Percentiles rank a stretch among this genome's conserved stretches.
phyloP scores from a whole-genome alignment of 106 monocot species.

The Allium sativum region DNA sequence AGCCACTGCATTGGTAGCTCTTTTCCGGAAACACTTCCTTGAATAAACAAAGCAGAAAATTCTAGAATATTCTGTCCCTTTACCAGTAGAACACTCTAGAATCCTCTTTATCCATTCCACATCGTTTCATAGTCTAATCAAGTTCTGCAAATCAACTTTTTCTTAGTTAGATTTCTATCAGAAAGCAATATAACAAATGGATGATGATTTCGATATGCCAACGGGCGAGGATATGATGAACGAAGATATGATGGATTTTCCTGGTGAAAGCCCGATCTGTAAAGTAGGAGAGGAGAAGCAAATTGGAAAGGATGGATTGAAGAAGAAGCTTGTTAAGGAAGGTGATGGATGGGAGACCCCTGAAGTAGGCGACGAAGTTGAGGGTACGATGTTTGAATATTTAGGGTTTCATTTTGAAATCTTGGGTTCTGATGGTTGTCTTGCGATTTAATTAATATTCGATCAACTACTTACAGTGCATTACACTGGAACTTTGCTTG shows the following conservation, averaged over 20 bases:
- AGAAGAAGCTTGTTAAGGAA: conserved; percentile 86
- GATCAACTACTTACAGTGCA: conserved; percentile 45
- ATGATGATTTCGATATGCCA: conserved; percentile 19
- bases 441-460: background rate
- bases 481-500: conserved; percentile 80
- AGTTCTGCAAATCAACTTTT: too few species aligned
- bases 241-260: conserved; percentile 17
- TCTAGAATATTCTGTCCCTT: too few species aligned
- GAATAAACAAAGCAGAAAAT: too few species aligned
- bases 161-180: too few species aligned
- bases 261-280: conserved; percentile 19
- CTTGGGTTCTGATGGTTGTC: too few species aligned
- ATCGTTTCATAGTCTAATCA: too few species aligned
- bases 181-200: conserved; percentile 4
- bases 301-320: conserved; percentile 77
- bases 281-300: conserved; percentile 95
- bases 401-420: background rate
- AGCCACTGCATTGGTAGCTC: too few species aligned
- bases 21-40: too few species aligned
- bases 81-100: too few species aligned
- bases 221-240: conserved; percentile 13
- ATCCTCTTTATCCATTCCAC: too few species aligned
- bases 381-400: conserved; percentile 30
- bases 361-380: conserved; percentile 80
- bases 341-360: conserved; percentile 80